Conservation (phyloP, 352 stramenopile genomes). For the Phytophthora multivora region DNA sequence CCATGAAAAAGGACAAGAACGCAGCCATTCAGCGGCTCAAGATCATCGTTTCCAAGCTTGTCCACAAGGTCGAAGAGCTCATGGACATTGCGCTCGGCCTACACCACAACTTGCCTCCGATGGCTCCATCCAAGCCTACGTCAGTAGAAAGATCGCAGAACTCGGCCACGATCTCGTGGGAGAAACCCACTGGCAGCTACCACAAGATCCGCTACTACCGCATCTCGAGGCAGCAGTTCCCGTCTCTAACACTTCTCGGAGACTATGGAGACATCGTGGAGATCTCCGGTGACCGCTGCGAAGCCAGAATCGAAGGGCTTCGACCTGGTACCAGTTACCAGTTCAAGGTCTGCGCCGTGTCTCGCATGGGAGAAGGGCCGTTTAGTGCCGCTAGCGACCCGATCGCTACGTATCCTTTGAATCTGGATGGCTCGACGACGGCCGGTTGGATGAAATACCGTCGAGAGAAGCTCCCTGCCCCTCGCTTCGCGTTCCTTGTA, state of each 20-base stretch:
- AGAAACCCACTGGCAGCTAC: conserved; percentile 56
- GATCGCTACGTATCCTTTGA: conserved; percentile 71
- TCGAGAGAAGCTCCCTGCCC: conserved; percentile 56
- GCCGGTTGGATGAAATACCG: conserved; percentile 89
- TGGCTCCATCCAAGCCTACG: conserved; percentile 65
- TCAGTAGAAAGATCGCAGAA: conserved; percentile 73
- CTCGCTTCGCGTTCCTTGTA: conserved; percentile 56
- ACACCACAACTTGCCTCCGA: conserved; percentile 83
- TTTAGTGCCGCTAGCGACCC: conserved; percentile 78
- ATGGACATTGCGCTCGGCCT: conserved; percentile 89
- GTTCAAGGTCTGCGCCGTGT: conserved; percentile 87
- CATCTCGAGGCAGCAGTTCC: conserved; percentile 80
- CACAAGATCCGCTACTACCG: conserved; percentile 87
- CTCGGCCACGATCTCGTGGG: conserved; percentile 76
- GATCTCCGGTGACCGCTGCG: conserved; percentile 58
- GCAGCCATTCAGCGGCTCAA: conserved; percentile 83
- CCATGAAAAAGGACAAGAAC: conserved; percentile 86
- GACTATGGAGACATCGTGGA: conserved; percentile 85
- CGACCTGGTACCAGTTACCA: conserved; percentile 83
- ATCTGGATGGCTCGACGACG: conserved; percentile 75
- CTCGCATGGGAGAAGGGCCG: conserved; percentile 84
- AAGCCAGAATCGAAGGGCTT: conserved; percentile 74
- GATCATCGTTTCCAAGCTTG: conserved; percentile 87
- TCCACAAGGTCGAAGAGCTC: conserved; percentile 89
- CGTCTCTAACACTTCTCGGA: conserved; percentile 80